Evolutionary conservation across 768 basidiomycete species (phyloP), one percentile per base, ranked within the genome.

Genomic region (Bullera alba): DNA sequence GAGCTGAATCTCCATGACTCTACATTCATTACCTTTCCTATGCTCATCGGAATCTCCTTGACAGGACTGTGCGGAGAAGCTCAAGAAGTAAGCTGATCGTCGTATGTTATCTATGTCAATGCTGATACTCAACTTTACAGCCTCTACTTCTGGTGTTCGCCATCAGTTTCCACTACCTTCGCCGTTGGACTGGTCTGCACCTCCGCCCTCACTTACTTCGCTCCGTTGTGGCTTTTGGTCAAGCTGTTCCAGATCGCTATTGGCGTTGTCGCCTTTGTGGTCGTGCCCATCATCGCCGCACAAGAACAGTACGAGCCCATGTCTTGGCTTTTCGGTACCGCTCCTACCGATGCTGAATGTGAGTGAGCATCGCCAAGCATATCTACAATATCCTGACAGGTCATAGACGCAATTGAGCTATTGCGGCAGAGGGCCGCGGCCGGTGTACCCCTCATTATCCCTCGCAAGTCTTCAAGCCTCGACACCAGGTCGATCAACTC

Each of bases 11-110:
- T n/a, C n/a, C n/a, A n/a, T n/a, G n/a, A n/a, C n/a, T n/a, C n/a
- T n/a, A n/a, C 42, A 29, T 25, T 23, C 5, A 26, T 17, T 7
- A n/a, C 19, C n/a, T 10, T 12, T 17, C 35, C 5, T 16, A 27
- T 19, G 5, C 15, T 16, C 15, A 5, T 23, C 29, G n/a, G n/a
- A 42, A 12, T 17, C 8, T 15, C 16, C 19, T 7, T 42, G 27
- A 26, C n/a, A 59, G 57, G 57, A 59, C 37, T 39, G 54, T 1
- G 53, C 54, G 32, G 57, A 59, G 26, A 51, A 55, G 25, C 42
- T 59, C 12, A 50, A 54, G 34, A 59, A 55, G 57, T 59, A 34
- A 14, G 57, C 27, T 4, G 3, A 14, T 21, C 27, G 16, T 7
- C 25, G 26, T 34, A 2, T 15, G 17, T 26, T 32, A 32, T 17